Evolutionary conservation across 2,329 filamentous ascomycete species (phyloP).

Genomic region (Scytalidium lignicola): DNA sequence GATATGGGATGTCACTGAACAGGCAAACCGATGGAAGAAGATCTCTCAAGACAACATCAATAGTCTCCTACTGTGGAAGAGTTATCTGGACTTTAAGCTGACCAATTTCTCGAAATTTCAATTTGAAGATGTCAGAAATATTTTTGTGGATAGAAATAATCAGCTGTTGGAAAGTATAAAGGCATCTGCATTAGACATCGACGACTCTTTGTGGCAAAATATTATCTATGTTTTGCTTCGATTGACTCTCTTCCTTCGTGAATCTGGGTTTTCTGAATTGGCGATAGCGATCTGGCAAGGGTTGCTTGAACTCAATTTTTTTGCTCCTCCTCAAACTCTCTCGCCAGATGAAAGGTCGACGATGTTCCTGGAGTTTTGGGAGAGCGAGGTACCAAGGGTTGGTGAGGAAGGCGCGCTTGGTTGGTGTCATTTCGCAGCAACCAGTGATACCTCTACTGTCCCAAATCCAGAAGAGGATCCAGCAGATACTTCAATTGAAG

Average conservation of each 20-base stretch:
- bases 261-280: constrained; percentile 74
- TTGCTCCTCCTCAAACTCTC: constrained; percentile 39
- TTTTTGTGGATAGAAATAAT: constrained; percentile 57
- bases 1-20: constrained; percentile 63
- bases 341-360: constrained; percentile 11
- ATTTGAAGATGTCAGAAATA: constrained; percentile 58
- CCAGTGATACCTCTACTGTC: constrained; percentile 14
- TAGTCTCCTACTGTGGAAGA: constrained; percentile 65
- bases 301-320: constrained; percentile 66
- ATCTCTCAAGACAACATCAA: constrained; percentile 49
- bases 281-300: constrained; percentile 81
- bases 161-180: constrained; percentile 26
- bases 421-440: constrained; percentile 55
- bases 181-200: not conserved
- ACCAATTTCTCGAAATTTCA: constrained; percentile 61
- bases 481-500: constrained; percentile 8
- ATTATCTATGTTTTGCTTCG: constrained; percentile 70
- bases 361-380: constrained; percentile 74
- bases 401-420: constrained; percentile 69
- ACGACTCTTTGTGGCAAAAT: constrained; percentile 26
- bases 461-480: constrained; percentile 17
- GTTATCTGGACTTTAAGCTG: constrained; percentile 68
- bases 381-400: constrained; percentile 72
- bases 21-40: constrained; percentile 61
- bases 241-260: constrained; percentile 66